Evolutionary conservation across 129 eudicot species (phyloP).

Genomic region (Flaveria robusta): DNA sequence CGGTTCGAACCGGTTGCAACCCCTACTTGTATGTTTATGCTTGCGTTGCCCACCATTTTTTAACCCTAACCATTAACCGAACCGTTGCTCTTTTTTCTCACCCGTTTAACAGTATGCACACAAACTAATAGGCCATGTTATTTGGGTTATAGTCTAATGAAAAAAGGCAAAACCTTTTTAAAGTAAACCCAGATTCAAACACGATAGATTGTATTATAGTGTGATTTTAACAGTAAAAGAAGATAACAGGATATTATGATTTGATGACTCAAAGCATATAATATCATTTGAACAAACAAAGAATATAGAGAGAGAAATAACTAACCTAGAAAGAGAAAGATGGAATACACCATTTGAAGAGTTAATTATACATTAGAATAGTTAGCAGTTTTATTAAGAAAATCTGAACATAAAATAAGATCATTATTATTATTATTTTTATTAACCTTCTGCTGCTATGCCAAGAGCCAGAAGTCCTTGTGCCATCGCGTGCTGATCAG

Average conservation of each 20-base stretch:
- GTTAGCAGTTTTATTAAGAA: conserved; percentile 14
- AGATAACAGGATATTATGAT: neutral
- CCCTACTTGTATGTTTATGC: too few species aligned
- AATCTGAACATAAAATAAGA: neutral
- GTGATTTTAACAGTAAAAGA: too few species aligned
- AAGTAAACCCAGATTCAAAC: too few species aligned
- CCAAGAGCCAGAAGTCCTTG: conserved; percentile 94
- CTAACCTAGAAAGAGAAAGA: neutral
- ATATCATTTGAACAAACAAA: neutral
- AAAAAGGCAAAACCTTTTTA: too few species aligned
- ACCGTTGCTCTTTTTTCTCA: too few species aligned
- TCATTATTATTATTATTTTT: neutral
- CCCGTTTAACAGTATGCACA: too few species aligned
- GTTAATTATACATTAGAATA: conserved; percentile 11
- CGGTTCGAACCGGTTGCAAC: too few species aligned
- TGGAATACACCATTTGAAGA: neutral
- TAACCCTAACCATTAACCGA: too few species aligned
- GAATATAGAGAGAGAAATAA: neutral
- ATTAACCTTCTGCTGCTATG: conserved; percentile 19
- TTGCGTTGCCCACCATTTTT: too few species aligned
- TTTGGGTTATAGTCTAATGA: too few species aligned
- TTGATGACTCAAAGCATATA: neutral
- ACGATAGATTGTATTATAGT: too few species aligned
- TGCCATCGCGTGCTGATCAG: conserved; percentile 98
- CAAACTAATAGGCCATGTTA: too few species aligned